Evolutionary conservation across 768 basidiomycete genomes (phyloP), one percentile per base, ranked within the genome.

Genomic region (Lactarius quietus): DNA sequence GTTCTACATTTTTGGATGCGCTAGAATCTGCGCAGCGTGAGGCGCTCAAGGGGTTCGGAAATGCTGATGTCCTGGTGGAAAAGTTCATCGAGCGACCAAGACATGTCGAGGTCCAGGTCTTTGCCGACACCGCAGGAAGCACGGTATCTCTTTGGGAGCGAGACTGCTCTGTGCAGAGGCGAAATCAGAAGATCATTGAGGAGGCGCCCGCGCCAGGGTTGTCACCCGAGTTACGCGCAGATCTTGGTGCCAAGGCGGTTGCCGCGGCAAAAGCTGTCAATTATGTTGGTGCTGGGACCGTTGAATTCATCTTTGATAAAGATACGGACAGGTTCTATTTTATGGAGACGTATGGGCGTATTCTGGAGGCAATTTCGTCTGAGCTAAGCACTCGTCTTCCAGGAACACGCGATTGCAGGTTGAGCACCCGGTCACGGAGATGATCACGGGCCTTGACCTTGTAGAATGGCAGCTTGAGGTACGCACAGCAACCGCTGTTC

Each of bases 251-350:
- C 39, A 96, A 95, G 76, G 95, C 95, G 3, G 83, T 95, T 28
- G 92, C 91, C 55, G 95, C 95, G n/a, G 94, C 95, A 6, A 86
- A 83, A 73, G 95, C 95, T 4, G 95, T 98, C 55, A 82, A 88
- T 65, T 98, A 98, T 72, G 87, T 92, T 36, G 93, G 93, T 36
- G 93, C 93, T 12, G 93, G 93, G 5, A 95, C 93, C 0, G 92
- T 95, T n/a, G 95, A 98, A 74, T 97, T 98, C 71, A 96, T 98
- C 68, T 93, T 96, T 69, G 95, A 98, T 74, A 95, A 93, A 67
- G 89, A 95, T 73, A 91, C 90, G 9, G 77, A 84, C 62, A 81
- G 85, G 65, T 96, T 96, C 75, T 97, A 88, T 72, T 97, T 97
- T 73, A 95, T 95, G 94, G 95, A 97, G 76, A 96, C 96, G 92